Base-by-base conservation (phyloP, 176 grass and related monocot genomes). In the Carex littledalei region DNA sequence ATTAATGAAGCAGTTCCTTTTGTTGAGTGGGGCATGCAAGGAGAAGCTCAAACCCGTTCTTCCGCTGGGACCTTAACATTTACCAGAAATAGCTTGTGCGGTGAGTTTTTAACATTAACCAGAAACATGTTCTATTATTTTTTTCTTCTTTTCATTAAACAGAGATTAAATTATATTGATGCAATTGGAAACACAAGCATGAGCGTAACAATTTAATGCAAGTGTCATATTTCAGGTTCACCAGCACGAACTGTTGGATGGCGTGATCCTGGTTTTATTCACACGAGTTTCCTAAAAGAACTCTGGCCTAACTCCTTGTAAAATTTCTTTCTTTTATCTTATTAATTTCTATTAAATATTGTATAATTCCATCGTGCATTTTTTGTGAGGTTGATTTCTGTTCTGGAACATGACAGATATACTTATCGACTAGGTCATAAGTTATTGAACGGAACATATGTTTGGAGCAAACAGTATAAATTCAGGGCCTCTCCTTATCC, bases 231-330 rank as follows among this genome's bases (percentile, higher is more conserved):
- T 64, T 29, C 86, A 97, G 94, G 86, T 67, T 79, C 91, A 37
- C 92, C 91, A 22, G 94, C 94, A 16, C 78, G 92, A 78, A 94
- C 94, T 55, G 92, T 97, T 81, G 92, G 94, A 63, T 97, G 94
- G 94, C 90, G 90, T 72, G 92, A 97, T 94, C 94, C 94, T 69
- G 94, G 94, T 81, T 97, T 88, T 81, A 93, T 93, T 47, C 95
- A 98, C 65, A 95, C 92, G 31, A 94, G 95, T 87, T 90, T 93
- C 69, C 41, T 98, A 55, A 98, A 98, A 81, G 95, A 98, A 63
- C 62, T 98, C 31, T 98, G 95, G 92, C 95, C 95, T 81, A 94
- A 93, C 67, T 86, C 83, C 79, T 7, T 63, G 91, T 98, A 89
- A 16, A 77, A 17, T 21, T 24, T 13, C 10, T 54, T 72, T 87